phyloP scores from a whole-genome alignment of 2,329 filamentous ascomycete genomes.

The Pleomassaria siparia region DNA sequence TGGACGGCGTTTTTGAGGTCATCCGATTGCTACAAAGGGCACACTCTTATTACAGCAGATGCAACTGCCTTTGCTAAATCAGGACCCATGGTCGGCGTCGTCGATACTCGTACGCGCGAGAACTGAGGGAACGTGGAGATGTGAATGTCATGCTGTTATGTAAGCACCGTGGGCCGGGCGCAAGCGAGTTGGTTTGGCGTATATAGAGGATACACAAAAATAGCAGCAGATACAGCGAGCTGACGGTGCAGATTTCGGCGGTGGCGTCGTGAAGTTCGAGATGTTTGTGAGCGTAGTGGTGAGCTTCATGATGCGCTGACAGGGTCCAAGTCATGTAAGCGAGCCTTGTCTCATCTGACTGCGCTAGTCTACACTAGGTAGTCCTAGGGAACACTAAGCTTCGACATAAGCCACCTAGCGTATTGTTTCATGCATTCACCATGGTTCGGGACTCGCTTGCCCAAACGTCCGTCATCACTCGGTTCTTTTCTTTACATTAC shows the following conservation, averaged over 20 bases:
- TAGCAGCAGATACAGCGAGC: background rate
- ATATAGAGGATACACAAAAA: background rate
- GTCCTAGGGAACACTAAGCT: background rate
- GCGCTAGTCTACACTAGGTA: too few relatives aligned
- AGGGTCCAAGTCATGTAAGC: background rate
- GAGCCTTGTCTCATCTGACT: background rate
- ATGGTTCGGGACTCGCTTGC: background rate
- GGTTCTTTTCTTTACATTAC: background rate
- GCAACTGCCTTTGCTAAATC: too few relatives aligned
- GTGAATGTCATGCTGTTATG: background rate
- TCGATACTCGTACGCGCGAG: background rate
- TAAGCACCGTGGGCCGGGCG: too few relatives aligned
- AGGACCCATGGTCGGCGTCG: background rate
- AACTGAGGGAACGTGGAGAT: background rate
- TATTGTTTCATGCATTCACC: slow-evolving; percentile 7
- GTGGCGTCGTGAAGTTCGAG: background rate
- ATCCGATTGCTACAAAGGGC: too few relatives aligned
- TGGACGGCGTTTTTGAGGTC: too few relatives aligned
- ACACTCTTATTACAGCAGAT: too few relatives aligned
- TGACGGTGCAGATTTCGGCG: background rate
- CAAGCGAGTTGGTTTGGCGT: too few relatives aligned
- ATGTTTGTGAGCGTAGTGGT: background rate
- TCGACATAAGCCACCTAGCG: background rate
- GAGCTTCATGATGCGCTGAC: slow-evolving; percentile 2
- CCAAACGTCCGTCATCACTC: slow-evolving; percentile 3